phyloP scores from a whole-genome alignment of 352 stramenopile genomes.

The Phytophthora vignae region DNA sequence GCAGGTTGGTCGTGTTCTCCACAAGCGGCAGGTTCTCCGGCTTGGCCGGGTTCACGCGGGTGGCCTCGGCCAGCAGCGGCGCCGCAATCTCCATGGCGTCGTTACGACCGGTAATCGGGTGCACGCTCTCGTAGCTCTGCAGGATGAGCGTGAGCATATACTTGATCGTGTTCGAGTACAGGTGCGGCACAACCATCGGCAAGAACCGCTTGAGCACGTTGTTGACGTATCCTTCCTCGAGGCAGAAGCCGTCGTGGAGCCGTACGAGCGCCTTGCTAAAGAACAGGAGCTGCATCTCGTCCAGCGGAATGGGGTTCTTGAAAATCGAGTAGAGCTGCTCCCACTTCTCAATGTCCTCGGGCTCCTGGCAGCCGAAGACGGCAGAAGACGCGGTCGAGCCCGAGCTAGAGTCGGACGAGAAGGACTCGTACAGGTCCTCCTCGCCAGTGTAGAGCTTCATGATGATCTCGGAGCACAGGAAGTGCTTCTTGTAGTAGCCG shows the following conservation, averaged over 20 bases:
- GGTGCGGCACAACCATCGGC: constrained; percentile 76
- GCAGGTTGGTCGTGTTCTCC: constrained; percentile 79
- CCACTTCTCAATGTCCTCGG: constrained; percentile 81
- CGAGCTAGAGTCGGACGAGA: constrained; percentile 84
- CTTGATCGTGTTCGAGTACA: constrained; percentile 92
- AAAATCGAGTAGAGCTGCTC: constrained; percentile 87
- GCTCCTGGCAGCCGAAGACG: constrained; percentile 85
- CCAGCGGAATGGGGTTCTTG: constrained; percentile 72
- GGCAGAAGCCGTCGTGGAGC: constrained; percentile 86
- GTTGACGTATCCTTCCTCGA: constrained; percentile 87
- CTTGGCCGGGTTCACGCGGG: constrained; percentile 44
- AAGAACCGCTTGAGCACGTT: constrained; percentile 86
- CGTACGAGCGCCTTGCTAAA: constrained; percentile 90
- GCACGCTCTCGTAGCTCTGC: constrained; percentile 90
- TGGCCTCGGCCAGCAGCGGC: constrained; percentile 62
- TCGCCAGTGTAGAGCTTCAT: constrained; percentile 92
- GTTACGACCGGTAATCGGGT: constrained; percentile 87
- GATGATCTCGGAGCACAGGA: constrained; percentile 91
- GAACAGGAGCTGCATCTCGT: constrained; percentile 90
- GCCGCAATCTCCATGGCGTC: constrained; percentile 89
- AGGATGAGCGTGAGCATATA: constrained; percentile 91
- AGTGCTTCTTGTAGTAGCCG: constrained; percentile 91
- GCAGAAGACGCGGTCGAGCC: constrained; percentile 69
- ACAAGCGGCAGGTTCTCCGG: constrained; percentile 62
- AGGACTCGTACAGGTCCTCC: constrained; percentile 90